phyloP scores from a whole-genome alignment of 2,329 filamentous ascomycete species.

The Colletotrichum tropicale region DNA sequence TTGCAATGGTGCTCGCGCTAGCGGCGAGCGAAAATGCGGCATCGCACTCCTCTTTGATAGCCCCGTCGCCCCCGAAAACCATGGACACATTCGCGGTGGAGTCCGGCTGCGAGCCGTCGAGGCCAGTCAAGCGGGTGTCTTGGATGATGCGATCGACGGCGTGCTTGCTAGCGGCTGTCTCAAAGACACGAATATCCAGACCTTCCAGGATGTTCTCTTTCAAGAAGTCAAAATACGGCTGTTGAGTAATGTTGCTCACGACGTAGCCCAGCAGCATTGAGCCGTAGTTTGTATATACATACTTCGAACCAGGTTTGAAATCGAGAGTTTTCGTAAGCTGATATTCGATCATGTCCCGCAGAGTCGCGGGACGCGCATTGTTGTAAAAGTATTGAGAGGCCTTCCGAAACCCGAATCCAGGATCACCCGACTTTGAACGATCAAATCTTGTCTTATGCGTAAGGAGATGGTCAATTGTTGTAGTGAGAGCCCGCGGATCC shows the following conservation, averaged over 20 bases:
- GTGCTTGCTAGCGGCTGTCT: slow-evolving; percentile 11
- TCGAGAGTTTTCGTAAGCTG: slow-evolving; percentile 12
- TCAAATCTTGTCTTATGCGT: slow-evolving; percentile 9
- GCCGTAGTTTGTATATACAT: slow-evolving; percentile 19
- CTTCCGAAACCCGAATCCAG: slow-evolving; percentile 12
- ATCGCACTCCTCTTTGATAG: slow-evolving; percentile 19
- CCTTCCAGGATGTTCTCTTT: background rate
- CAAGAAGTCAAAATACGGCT: slow-evolving; percentile 8
- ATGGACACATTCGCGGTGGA: background rate
- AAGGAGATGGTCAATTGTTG: slow-evolving; percentile 15
- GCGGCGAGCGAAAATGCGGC: slow-evolving; percentile 10
- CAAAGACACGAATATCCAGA: slow-evolving; percentile 14
- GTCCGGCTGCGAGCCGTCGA: slow-evolving; percentile 1
- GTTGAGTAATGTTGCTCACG: slow-evolving; percentile 12
- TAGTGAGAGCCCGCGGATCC: background rate
- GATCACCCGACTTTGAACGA: background rate
- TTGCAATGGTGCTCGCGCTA: slow-evolving; percentile 8
- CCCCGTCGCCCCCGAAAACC: slow-evolving; percentile 16
- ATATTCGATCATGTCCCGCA: slow-evolving; percentile 22
- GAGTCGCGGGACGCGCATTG: slow-evolving; percentile 1
- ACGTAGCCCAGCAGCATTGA: slow-evolving; percentile 16
- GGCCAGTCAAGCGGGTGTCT: slow-evolving; percentile 11
- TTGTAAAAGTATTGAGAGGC: background rate
- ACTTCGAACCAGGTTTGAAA: background rate
- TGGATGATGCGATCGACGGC: slow-evolving; percentile 14